Evolutionary conservation across 2,329 filamentous ascomycete species (phyloP), one percentile per base, ranked within the genome.

Genomic region (Sclerotinia spermophila): DNA sequence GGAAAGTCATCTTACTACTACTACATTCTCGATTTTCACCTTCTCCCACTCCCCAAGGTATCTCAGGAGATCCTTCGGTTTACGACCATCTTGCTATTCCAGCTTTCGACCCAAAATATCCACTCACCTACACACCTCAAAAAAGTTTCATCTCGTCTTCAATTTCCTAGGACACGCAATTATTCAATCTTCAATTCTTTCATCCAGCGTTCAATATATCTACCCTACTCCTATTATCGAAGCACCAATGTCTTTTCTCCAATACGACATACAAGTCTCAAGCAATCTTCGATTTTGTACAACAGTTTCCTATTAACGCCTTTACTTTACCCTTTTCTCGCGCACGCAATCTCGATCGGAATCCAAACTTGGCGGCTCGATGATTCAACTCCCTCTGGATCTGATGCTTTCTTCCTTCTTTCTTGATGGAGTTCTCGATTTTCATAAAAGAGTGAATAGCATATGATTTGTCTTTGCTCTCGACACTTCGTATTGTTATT

Each of bases 11-110:
- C n/a, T 67, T 64, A 35, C 19, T 48, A 60, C 58, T 8, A 51
- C 24, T 40, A 17, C 10, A 51, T 10, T 17, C 24, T 33, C 30
- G 56, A 61, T 33, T 15, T 24, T 30, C 62, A 40, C 17, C n/a
- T 40, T 40, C 62, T 40, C 33, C 17, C 44, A 30, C 62, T 40
- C 33, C 17, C 44, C 33, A 65, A 53, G 7, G 33, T 27, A 40
- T 53, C 62, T 65, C 62, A 24, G 45, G 62, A 53, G 62, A 53
- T 65, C 24, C 62, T 40, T 65, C 38, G 45, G 45, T n/a, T 53
- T 17, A 51, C 15, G 62, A 53, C 5, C 24, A 27, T 15, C 11
- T 17, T 51, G 27, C 17, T 2, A 21, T 40, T 19, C 24, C 11
- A 24, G 10, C 38, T 58, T 58, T 58, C 5, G 6, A n/a, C 6